Percentiles rank a stretch among this genome's conserved stretches.
Evolutionary conservation across 805 yeast genomes (phyloP).

Genomic region (Cyberlindnera amylophila): DNA sequence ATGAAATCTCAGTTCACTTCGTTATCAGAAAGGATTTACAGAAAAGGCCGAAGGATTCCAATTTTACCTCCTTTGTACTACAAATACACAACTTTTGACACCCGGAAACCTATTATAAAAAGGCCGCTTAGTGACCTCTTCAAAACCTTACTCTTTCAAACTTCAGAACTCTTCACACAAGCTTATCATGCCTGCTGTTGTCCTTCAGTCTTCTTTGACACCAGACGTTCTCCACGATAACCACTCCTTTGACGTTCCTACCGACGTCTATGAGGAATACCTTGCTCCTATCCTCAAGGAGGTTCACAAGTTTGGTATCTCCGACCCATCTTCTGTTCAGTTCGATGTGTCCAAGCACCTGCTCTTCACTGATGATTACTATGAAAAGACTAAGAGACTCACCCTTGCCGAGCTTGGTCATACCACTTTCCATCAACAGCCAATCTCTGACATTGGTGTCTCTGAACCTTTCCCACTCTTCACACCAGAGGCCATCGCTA

Average conservation of each 20-base stretch:
- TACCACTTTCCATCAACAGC: conserved; percentile 34
- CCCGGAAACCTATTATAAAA: background rate
- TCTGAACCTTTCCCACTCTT: conserved; percentile 58
- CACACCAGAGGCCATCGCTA: conserved; percentile 54
- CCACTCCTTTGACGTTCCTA: conserved; percentile 17
- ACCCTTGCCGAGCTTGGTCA: conserved; percentile 50
- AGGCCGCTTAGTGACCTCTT: background rate
- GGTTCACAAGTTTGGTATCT: conserved; percentile 18
- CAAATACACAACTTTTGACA: background rate
- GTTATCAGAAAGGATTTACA: no score
- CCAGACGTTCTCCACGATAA: conserved; percentile 20
- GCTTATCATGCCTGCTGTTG: conserved; percentile 12
- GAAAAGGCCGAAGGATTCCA: no score
- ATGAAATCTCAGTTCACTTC: background rate
- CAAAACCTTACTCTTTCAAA: background rate
- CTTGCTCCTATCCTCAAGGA: conserved; percentile 16
- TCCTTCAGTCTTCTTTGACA: conserved; percentile 8
- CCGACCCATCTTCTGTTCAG: conserved; percentile 21
- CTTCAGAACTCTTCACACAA: background rate
- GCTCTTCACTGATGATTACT: conserved; percentile 36
- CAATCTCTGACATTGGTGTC: conserved; percentile 53
- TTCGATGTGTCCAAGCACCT: conserved; percentile 39
- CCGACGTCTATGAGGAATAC: conserved; percentile 12
- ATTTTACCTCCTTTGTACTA: background rate
- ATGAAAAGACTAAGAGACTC: conserved; percentile 33